Base-by-base conservation (phyloP, 495 filamentous ascomycete species). In the Oidiodendron maius region DNA sequence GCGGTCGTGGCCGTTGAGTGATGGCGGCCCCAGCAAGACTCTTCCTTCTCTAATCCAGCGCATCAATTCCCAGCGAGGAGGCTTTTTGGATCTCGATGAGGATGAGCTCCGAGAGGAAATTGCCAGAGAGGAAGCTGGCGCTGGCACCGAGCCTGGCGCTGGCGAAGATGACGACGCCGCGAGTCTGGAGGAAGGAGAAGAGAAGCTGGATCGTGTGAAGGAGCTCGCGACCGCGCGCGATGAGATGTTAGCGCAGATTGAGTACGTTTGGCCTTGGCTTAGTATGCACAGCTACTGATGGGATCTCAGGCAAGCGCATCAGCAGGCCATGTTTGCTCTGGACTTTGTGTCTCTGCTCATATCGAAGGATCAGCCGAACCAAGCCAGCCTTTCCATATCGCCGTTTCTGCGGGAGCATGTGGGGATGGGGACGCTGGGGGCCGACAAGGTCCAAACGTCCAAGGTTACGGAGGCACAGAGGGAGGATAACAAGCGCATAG, bases 281-380 rank as follows among this genome's bases (percentile, higher is more conserved):
- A 1, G 15, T 15, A 40, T n/a, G 16, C 32, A 1, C 18, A 18
- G 24, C 9, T 41, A 12, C 56, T 62, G 46, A 50, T 35, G 15
- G 23, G 10, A 21, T 18, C 40, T 13, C 48, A 83, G 80, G 18
- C 65, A 74, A 56, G 88, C 88, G 4, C 73, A 81, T 30, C 77
- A 82, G 60, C 76, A 84, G 55, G 76, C 84, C 34, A 61, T 80
- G 60, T 68, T 82, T 21, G 78, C 80, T 3, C 77, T 95, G 41
- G 89, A 97, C 59, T 87, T 89, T 53, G 64, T 96, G 32, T 96
- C 93, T 11, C 77, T 96, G 9, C 67, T 95, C 1, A 70, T 95
- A 1, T 88, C 90, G 8, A 88, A 88, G 60, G 75, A 93, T 53
- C 69, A 72, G 2, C 83, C 86, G 3, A 75, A 76, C 32, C 77